Evolutionary conservation across 2,329 filamentous ascomycete species (phyloP), one percentile per base, ranked within the genome.

Genomic region (Zymoseptoria brevis): DNA sequence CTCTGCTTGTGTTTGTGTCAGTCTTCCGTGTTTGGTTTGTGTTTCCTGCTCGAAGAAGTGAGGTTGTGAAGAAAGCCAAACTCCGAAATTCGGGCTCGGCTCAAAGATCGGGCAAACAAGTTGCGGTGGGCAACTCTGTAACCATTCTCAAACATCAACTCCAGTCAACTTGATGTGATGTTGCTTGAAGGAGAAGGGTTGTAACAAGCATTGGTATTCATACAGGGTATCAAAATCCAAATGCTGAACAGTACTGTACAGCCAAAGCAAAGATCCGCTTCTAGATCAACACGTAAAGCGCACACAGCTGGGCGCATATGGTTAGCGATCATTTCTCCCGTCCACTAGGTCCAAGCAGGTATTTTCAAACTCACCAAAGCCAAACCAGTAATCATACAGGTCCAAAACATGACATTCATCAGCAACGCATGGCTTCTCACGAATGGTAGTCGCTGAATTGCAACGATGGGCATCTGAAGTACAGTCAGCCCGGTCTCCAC

Each of bases 401-500:
- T 68, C 68, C 67, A 70, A 41, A 69, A 73, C 49, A 73, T 62
- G 7, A 69, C 62, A 57, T 73, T 73, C 54, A 96, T 96, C 59
- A 96, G 77, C 29, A 92, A 87, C 71, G 85, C 85, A 66, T 84
- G 83, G 19, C 86, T 86, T 57, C 86, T 83, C 45, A 97, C 84
- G 78, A 85, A 90, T 61, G 80, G 83, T 4, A 88, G 91, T 62
- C 89, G 83, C 78, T 97, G 94, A 29, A 97, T 77, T 73, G 92
- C 84, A n/a, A 97, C 89, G 66, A 97, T 94, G 0, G 94, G 94
- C 66, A 97, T 82, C 79, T 99, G 94, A n/a, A 16, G 11, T 11
- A n/a, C 16, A 1, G 35, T 45, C 35, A 45, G 35, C 13, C 16
- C 35, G 13, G 13, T 13, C 16, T 16, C 35, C 35, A 41, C 35